Percentiles rank a stretch among this genome's conserved stretches.
Evolutionary conservation across 2,329 filamentous ascomycete genomes (phyloP).

Genomic region (Dothideomycetes sp.): DNA sequence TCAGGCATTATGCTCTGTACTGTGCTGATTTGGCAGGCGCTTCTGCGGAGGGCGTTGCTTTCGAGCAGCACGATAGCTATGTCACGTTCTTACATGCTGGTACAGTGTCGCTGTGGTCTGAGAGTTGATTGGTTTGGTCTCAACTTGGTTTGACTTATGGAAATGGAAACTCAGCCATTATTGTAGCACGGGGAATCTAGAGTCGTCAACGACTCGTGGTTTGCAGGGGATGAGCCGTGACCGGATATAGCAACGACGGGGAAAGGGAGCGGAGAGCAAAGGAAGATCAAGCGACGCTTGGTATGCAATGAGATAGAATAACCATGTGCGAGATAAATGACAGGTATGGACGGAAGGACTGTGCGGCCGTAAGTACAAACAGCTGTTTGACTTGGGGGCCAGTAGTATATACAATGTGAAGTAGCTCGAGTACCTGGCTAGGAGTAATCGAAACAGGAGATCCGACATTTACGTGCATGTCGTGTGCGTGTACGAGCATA

Average conservation of each 20-base stretch:
- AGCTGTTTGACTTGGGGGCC: slow-evolving; percentile 4
- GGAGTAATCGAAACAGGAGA: background rate
- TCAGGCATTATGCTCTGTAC: too few relatives aligned
- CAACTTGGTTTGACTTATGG: too few relatives aligned
- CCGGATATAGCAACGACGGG: too few relatives aligned
- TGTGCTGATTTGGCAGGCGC: slow-evolving; percentile 4
- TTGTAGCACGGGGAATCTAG: background rate
- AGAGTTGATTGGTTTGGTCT: too few relatives aligned
- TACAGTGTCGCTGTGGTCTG: too few relatives aligned
- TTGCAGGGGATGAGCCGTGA: slow-evolving; percentile 1
- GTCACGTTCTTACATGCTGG: too few relatives aligned
- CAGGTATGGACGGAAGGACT: slow-evolving; percentile 2
- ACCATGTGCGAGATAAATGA: slow-evolving; percentile 9
- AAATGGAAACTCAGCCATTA: background rate
- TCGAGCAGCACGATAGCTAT: background rate
- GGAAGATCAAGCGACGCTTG: too few relatives aligned
- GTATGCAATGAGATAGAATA: too few relatives aligned
- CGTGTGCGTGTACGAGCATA: background rate
- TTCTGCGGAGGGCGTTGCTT: slow-evolving; percentile 2
- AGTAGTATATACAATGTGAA: background rate
- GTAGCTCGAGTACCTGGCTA: slow-evolving; percentile 1
- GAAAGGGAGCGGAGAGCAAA: slow-evolving; percentile 2
- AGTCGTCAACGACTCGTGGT: background rate
- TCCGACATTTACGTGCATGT: too few relatives aligned
- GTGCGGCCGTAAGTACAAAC: slow-evolving; percentile 11